Conservation (phyloP, 176 grass and related monocot species). For the Chloris gayana region DNA sequence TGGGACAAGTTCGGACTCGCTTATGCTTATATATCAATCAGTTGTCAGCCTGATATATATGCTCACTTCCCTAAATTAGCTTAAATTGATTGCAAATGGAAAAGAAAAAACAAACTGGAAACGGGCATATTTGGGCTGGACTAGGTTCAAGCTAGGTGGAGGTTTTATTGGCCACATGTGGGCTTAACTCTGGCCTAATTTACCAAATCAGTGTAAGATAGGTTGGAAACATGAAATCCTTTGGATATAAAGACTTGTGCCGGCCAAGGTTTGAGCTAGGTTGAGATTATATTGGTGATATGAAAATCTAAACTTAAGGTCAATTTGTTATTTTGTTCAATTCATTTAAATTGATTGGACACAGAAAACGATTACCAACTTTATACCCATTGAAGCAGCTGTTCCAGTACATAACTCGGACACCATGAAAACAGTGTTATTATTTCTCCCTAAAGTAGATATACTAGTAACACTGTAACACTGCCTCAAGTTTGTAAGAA, state of each 20-base stretch:
- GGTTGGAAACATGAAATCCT: not conserved
- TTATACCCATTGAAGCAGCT: not conserved
- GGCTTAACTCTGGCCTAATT: not conserved
- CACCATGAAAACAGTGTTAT: not conserved
- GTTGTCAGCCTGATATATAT: not conserved
- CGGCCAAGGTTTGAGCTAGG: constrained; percentile 16
- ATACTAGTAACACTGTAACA: not conserved
- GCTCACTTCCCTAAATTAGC: not conserved
- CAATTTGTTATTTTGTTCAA: not conserved
- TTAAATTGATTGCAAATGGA: not conserved
- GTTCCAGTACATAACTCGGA: not conserved
- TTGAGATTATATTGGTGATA: constrained; percentile 14
- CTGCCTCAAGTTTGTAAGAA: not conserved
- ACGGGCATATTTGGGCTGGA: not conserved
- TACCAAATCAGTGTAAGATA: not conserved
- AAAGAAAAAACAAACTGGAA: not conserved
- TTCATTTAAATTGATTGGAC: not conserved
- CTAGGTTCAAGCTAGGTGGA: constrained; percentile 1
- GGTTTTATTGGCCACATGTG: not conserved
- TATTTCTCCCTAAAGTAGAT: not conserved
- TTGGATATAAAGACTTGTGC: not conserved
- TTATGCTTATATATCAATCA: not conserved
- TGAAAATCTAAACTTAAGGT: not conserved
- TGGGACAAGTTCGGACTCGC: not conserved
- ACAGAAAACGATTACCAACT: not conserved